Evolutionary conservation across 2,329 filamentous ascomycete species (phyloP), one percentile per base, ranked within the genome.

Genomic region (Acephala macrosclerotiorum): DNA sequence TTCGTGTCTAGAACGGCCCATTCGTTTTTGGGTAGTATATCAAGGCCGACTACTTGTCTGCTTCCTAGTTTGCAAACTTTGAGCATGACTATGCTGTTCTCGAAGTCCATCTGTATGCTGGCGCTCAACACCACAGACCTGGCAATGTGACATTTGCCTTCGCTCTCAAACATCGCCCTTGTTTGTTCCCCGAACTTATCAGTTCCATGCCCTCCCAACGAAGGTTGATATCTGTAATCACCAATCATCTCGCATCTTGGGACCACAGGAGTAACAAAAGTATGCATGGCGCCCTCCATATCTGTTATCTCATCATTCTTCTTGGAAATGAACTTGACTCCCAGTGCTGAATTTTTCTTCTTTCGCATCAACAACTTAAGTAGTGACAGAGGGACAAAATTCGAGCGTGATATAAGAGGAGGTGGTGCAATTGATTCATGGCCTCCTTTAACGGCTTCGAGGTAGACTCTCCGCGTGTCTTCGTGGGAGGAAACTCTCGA

Each of bases 241-340:
- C 73, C 73, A 11, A 61, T 40, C 49, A 74, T 73, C 22, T 70
- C 70, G 58, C 66, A 71, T 4, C 53, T 61, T 20, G 58, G 40
- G 7, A 73, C 49, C 11, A 72, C 58, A 11, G 73, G 73, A 1
- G 72, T 74, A 20, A 75, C 65, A 33, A 72, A 74, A 0, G 67
- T 73, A 40, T 74, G 73, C 59, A 74, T 62, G 0, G 68, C 70
- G 18, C 72, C 73, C 53, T 75, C 73, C 70, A 74, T 70, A 59
- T 74, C 67, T 4, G 72, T 73, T 53, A 74, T 74, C 9, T 68
- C 59, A 20, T 72, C 66, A 14, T 20, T 18, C 12, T 22, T 55
- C 26, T 40, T 38, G 4, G 20, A 0, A 1, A 35, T 22, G 57
- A 67, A 73, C 55, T 74, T 74, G 12, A 66, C 65, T 12, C 58